These are phyloP conservation scores for Cytospora schulzeri DNA, from an alignment of 2,329 filamentous ascomycete genomes.

Conservation along the genomic window DNA sequence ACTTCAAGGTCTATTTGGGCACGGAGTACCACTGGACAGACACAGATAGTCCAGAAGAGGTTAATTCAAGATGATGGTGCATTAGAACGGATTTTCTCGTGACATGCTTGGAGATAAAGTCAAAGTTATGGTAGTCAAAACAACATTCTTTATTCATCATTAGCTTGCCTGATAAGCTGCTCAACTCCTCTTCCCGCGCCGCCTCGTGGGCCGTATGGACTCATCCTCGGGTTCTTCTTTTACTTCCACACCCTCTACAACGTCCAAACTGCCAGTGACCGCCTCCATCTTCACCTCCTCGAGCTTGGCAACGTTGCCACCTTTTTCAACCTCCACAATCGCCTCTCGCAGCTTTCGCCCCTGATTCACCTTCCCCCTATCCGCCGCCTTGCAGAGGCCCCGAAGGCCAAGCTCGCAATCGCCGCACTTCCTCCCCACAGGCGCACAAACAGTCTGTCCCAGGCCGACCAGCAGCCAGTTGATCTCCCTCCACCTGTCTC, in stretches of 20 bases:
- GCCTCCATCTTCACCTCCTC: conserved; percentile 32
- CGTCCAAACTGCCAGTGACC: conserved; percentile 30
- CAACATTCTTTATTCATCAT: neutral
- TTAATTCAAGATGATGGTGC: neutral
- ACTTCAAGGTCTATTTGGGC: no score
- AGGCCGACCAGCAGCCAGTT: conserved; percentile 87
- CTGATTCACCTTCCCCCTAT: conserved; percentile 63
- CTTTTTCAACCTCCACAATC: conserved; percentile 34
- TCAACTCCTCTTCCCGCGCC: conserved; percentile 26
- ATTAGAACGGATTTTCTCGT: neutral
- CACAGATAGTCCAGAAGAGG: neutral
- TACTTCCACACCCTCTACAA: conserved; percentile 28
- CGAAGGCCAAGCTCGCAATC: conserved; percentile 78
- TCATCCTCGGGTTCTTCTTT: conserved; percentile 34
- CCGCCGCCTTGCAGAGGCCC: conserved; percentile 75
- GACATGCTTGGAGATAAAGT: neutral
- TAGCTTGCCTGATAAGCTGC: neutral
- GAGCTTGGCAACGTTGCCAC: conserved; percentile 29
- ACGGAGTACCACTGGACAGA: no score
- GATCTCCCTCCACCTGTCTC: conserved; percentile 87
- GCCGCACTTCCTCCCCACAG: conserved; percentile 78
- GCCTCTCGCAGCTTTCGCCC: conserved; percentile 54
- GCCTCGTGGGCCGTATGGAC: conserved; percentile 23
- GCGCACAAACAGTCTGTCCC: conserved; percentile 83
- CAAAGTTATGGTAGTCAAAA: neutral